Evolutionary conservation across 2,329 filamentous ascomycete species (phyloP).

Genomic region (Monilinia aucupariae): DNA sequence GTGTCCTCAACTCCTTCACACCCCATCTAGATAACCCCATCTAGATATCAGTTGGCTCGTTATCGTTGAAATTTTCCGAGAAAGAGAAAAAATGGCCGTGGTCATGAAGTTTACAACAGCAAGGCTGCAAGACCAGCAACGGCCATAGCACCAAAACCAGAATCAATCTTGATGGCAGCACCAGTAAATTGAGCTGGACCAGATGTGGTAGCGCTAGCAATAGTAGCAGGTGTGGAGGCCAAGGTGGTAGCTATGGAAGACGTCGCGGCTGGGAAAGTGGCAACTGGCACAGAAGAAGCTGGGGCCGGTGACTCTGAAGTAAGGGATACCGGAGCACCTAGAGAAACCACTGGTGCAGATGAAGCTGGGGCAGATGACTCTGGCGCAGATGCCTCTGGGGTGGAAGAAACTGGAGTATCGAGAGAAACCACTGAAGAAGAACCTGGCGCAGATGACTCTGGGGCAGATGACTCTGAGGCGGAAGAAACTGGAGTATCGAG

Average conservation of each 20-base stretch:
- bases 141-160: slow-evolving; percentile 26
- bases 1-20: slow-evolving; percentile 21
- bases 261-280: neutral
- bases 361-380: neutral
- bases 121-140: slow-evolving; percentile 28
- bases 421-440: no score
- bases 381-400: slow-evolving; percentile 6
- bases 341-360: slow-evolving; percentile 3
- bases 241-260: slow-evolving; percentile 1
- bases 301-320: neutral
- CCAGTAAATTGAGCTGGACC: slow-evolving; percentile 22
- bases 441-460: neutral
- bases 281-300: neutral
- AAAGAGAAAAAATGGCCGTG: slow-evolving; percentile 14
- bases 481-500: no score
- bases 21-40: slow-evolving; percentile 7
- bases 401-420: no score
- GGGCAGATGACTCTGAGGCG: neutral
- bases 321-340: slow-evolving; percentile 6
- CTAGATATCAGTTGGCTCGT: slow-evolving; percentile 18
- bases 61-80: slow-evolving; percentile 18
- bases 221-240: neutral
- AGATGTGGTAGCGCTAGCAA: slow-evolving; percentile 15
- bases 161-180: slow-evolving; percentile 22
- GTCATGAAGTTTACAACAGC: slow-evolving; percentile 25